Conservation (phyloP, 805 yeast genomes). For the Starmera dryadoides region DNA sequence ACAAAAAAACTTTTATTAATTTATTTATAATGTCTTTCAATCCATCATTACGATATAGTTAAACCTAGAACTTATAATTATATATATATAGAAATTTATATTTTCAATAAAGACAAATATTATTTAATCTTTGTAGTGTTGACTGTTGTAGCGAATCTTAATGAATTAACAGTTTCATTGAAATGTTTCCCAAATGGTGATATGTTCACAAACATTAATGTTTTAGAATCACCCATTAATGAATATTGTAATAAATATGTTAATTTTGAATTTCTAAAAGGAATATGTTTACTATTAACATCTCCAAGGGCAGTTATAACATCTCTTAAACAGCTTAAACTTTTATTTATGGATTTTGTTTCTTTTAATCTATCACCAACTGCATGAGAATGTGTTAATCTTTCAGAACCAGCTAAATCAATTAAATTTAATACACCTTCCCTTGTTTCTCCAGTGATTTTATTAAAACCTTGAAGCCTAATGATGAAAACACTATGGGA, state of each 20-base stretch:
- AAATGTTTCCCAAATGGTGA: slow-evolving; percentile 59
- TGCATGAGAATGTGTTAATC: slow-evolving; percentile 67
- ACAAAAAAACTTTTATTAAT: no score
- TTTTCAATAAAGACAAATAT: no score
- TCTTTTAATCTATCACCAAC: slow-evolving; percentile 77
- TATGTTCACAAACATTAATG: slow-evolving; percentile 87
- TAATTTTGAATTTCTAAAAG: slow-evolving; percentile 90
- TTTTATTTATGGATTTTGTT: slow-evolving; percentile 83
- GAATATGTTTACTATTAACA: slow-evolving; percentile 52
- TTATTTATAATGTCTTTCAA: no score
- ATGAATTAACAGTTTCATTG: slow-evolving; percentile 74
- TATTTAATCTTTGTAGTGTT: slow-evolving; percentile 39
- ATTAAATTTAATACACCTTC: slow-evolving; percentile 69
- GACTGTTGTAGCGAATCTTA: slow-evolving; percentile 85
- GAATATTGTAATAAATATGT: slow-evolving; percentile 83
- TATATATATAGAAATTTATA: no score
- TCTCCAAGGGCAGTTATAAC: slow-evolving; percentile 72
- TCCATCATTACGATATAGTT: no score
- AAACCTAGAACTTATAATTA: no score
- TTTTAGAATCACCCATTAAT: slow-evolving; percentile 78
- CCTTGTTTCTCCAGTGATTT: slow-evolving; percentile 36
- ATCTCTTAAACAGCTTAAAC: slow-evolving; percentile 83
- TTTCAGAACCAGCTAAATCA: slow-evolving; percentile 93
- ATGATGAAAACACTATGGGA: slow-evolving; percentile 82
- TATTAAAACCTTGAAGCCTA: slow-evolving; percentile 47